Evolutionary conservation across 163 green algal species (phyloP), one percentile per base, ranked within the genome.

Genomic region (Smithsoniella earleae): DNA sequence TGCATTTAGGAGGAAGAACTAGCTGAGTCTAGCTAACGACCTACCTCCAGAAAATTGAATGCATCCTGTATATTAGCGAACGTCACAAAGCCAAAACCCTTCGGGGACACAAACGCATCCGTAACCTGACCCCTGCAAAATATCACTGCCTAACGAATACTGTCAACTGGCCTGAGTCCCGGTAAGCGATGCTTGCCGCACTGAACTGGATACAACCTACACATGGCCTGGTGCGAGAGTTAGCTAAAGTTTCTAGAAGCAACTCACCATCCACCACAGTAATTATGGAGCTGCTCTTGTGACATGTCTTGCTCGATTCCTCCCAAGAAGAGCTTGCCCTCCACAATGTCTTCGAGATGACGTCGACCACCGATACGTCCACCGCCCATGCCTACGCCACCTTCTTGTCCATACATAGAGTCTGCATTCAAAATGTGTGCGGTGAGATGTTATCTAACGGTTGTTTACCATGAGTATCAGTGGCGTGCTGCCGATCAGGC

Each of bases 11-110:
- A 36, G 58, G 34, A 69, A 69, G 58, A 38, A 69, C 58, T 69
- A 69, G 58, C 31, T 69, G 27, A 43, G 25, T 64, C 58, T 69
- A 69, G 58, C 58, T 69, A 69, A 45, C 27, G 58, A 69, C 58
- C 58, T 69, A 69, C 58, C 58, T 69, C 58, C 58, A 69, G 25
- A 34, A 69, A 69, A 69, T 69, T 69, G 58, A 69, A 69, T 31
- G 58, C 58, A 36, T 69, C 58, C 58, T 69, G 27, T 69, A 69
- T 38, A 69, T 69, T 16, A 69, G 58, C 58, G 58, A 69, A 69
- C 31, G 58, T 69, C n/a, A 69, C 58, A 69, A 69, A 69, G 58
- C 58, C 58, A 69, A 69, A 69, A 69, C 58, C 58, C 58, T 69
- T 69, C 30, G 31, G 31, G 16, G 58, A 69, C 20, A 69, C 58